Evolutionary conservation across 768 basidiomycete species (phyloP), one percentile per base, ranked within the genome.

Genomic region (Serendipita sp.): DNA sequence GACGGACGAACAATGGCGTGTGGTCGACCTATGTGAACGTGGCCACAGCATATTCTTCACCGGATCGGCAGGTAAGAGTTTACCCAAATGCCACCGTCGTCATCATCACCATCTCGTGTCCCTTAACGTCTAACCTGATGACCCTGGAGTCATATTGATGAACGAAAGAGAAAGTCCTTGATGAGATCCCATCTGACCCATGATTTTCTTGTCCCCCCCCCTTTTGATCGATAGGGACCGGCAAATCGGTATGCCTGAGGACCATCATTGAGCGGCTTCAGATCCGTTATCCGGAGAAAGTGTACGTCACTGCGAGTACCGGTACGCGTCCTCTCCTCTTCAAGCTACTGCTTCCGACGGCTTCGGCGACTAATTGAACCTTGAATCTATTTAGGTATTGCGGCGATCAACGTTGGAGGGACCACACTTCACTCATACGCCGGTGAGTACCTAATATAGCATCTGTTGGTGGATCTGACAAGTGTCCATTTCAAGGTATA

Each of bases 11-110:
- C 84, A 86, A 69, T 73, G 75, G 44, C 71, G 71, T 34, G 79
- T 86, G 0, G 67, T 84, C 52, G 70, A 72, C 44, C 74, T 83
- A 72, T 87, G 91, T 4, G 78, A 81, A 50, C 74, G 74, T 8
- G 83, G 84, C 2, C 73, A 80, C 66, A 90, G 76, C 69, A 82
- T 91, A 5, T 92, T 92, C 73, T 92, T 92, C 71, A 91, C 90
- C 0, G 91, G 91, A 1, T 86, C 87, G 16, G 91, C 91, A 62
- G 89, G 88, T 84, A 66, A 60, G 77, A 69, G 11, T 31, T 6
- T 3, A 34, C 10, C 34, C 23, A 23, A 23, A 23, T 23, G 23
- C 23, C 23, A 23, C 23, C 23, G 23, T 29, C 62, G 3, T 6
- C 18, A 3, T 46, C 34, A 18, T 23, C n/a, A 11, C 23, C 23